Conservation (phyloP, 305 asterid genomes). For the Fraxinus velutina region DNA sequence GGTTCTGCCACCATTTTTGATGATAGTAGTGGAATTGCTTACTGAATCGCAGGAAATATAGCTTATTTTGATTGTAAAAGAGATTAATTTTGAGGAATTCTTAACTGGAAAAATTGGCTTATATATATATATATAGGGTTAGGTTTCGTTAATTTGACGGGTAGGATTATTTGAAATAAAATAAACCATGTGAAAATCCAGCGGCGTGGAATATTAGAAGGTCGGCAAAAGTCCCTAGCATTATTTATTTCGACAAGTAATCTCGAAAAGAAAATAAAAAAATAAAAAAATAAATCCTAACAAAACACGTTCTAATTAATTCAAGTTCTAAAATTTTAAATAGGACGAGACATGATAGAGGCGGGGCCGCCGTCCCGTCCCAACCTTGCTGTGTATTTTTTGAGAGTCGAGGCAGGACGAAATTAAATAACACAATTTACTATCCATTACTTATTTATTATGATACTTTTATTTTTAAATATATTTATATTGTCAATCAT, state of each 20-base stretch:
- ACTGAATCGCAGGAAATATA: not conserved
- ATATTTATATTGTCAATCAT: not conserved
- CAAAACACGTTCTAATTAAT: not conserved
- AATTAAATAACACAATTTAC: not conserved
- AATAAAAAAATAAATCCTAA: not conserved
- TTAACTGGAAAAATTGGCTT: not conserved
- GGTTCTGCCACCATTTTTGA: constrained; percentile 49
- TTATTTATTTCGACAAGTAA: not conserved
- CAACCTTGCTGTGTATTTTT: not conserved
- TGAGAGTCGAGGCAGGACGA: not conserved
- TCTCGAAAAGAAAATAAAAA: not conserved
- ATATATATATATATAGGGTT: not conserved
- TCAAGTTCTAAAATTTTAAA: not conserved
- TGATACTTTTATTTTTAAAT: not conserved
- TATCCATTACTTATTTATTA: not conserved
- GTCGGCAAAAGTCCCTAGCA: not conserved
- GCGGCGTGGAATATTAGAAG: not conserved
- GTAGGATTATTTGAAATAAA: not conserved
- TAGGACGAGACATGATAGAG: not conserved
- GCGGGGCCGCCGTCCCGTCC: not conserved
- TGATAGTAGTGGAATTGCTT: not conserved
- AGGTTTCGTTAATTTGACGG: not conserved
- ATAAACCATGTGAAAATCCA: not conserved
- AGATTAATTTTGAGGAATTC: not conserved
- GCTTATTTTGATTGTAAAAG: not conserved